These are phyloP conservation scores for Chaetomiaceae sp. DNA, from an alignment of 2,329 filamentous ascomycete species.

Conservation along the genomic window DNA sequence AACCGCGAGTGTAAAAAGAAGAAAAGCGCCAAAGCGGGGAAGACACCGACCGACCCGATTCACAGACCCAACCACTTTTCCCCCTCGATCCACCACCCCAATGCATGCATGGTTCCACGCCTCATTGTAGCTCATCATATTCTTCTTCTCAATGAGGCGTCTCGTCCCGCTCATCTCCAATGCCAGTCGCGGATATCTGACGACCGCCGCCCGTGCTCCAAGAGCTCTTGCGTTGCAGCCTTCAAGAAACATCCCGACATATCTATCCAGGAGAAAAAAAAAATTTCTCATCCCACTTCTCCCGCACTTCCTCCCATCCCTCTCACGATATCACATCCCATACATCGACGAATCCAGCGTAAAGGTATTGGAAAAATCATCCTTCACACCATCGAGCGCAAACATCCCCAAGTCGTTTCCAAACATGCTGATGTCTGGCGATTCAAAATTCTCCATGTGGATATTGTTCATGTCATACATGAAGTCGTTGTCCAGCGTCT, in stretches of 20 bases:
- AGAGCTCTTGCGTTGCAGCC: too few relatives aligned
- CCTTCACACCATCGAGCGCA: slow-evolving; percentile 48
- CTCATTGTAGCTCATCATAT: too few relatives aligned
- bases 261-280: too few relatives aligned
- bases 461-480: slow-evolving; percentile 41
- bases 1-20: background rate
- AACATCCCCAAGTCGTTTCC: slow-evolving; percentile 25
- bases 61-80: background rate
- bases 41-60: background rate
- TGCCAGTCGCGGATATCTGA: too few relatives aligned
- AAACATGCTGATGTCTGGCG: slow-evolving; percentile 26
- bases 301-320: too few relatives aligned
- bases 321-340: too few relatives aligned
- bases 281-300: too few relatives aligned
- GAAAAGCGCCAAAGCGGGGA: background rate
- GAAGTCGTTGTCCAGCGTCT: slow-evolving; percentile 44
- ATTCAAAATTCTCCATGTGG: slow-evolving; percentile 30
- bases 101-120: background rate
- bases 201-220: too few relatives aligned
- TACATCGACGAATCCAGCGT: slow-evolving; percentile 46
- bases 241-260: too few relatives aligned
- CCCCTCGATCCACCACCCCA: background rate
- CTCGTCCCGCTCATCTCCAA: too few relatives aligned
- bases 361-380: slow-evolving; percentile 51
- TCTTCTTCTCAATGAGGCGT: too few relatives aligned